These are phyloP conservation scores for Phallus indusiatus DNA, from an alignment of 768 basidiomycete species.

Conservation along the genomic window DNA sequence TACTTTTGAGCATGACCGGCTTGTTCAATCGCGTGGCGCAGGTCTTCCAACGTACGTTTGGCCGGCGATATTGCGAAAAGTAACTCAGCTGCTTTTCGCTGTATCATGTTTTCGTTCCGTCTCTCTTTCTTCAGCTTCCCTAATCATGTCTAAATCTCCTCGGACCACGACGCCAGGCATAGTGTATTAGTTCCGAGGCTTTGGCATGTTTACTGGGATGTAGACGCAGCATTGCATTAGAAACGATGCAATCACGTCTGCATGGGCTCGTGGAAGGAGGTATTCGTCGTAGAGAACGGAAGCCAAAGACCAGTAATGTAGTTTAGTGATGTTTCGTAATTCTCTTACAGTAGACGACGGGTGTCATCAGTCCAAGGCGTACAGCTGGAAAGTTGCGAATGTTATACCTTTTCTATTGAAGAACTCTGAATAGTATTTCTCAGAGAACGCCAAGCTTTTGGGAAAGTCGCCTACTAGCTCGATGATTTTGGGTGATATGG, in stretches of 20 bases:
- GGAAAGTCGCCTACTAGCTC: slow-evolving; percentile 92
- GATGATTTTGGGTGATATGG: slow-evolving; percentile 96
- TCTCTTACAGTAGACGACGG: slow-evolving; percentile 42
- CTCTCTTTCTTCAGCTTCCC: slow-evolving; percentile 51
- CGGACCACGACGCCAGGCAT: slow-evolving; percentile 84
- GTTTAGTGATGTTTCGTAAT: slow-evolving; percentile 87
- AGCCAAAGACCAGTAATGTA: slow-evolving; percentile 84
- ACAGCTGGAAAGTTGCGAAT: background rate
- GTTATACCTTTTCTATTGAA: slow-evolving; percentile 88
- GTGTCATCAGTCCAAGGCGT: background rate
- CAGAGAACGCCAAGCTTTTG: slow-evolving; percentile 70
- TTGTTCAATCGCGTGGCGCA: slow-evolving; percentile 68
- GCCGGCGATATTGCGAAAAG: slow-evolving; percentile 61
- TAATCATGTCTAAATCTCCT: slow-evolving; percentile 80
- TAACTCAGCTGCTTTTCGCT: slow-evolving; percentile 42
- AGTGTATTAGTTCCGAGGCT: slow-evolving; percentile 76
- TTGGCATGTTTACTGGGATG: slow-evolving; percentile 84
- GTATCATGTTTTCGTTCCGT: slow-evolving; percentile 23
- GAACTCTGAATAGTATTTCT: slow-evolving; percentile 90
- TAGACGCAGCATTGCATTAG: slow-evolving; percentile 79
- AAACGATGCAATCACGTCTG: slow-evolving; percentile 73
- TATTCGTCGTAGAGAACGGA: slow-evolving; percentile 90
- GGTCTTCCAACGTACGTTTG: slow-evolving; percentile 74
- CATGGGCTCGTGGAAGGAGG: slow-evolving; percentile 76
- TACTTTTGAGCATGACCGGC: slow-evolving; percentile 84